Evolutionary conservation across 352 stramenopile species (phyloP), one percentile per base, ranked within the genome.

Genomic region (Globisporangium irregulare): DNA sequence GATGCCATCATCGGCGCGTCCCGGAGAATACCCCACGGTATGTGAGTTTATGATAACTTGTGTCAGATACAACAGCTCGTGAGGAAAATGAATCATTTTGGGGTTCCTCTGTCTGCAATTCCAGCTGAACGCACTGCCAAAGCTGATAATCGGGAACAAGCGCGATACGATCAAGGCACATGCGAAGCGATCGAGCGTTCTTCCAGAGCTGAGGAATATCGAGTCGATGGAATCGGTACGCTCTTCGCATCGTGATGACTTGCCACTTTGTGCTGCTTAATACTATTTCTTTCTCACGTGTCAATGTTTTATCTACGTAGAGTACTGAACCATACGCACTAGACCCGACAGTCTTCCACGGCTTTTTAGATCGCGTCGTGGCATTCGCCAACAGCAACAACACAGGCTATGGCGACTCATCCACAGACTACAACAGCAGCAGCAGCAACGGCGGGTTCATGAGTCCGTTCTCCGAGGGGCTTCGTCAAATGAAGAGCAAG

Each of bases 71-170:
- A 7, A 15, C 38, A 18, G 14, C 38, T 24, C 18, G 18, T 10
- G 18, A 53, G 9, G 46, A 24, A n/a, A 24, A 46, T 27, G 25
- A 22, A 36, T 9, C 14, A 32, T 10, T 18, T 6, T 38, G 20
- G 27, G 5, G 5, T 59, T 36, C 4, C 12, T 38, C 25, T 24
- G 12, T 54, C 1, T 50, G 20, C n/a, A 25, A n/a, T 1, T 60
- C 36, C 60, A 87, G 76, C 69, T 90, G 4, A 51, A 74, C 3
- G 55, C 59, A 2, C 66, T 96, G 56, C 88, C 88, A 10, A 92
- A 92, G 68, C 76, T 96, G 6, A 73, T 96, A 27, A 64, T 96
- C n/a, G 88, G 86, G 51, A 94, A 86, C 73, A 96, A 96, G 71
- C 80, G 78, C 43, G 88, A 96, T 64, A 68, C 80, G 1, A 54